These are phyloP conservation scores for Calocybe cyanea DNA, from an alignment of 768 basidiomycete species.

Conservation along the genomic window DNA sequence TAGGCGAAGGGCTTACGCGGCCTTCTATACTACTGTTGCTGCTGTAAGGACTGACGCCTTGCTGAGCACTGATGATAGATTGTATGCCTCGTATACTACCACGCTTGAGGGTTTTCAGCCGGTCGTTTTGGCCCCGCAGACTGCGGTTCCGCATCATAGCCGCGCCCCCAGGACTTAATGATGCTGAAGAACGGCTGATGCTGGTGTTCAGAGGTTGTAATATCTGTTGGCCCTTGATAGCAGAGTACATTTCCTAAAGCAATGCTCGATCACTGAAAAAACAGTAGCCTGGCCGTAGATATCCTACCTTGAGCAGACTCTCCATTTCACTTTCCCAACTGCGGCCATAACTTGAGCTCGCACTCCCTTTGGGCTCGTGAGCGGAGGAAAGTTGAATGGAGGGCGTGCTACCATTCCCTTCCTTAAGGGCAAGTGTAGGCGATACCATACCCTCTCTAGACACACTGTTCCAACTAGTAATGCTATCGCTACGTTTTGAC, in stretches of 20 bases:
- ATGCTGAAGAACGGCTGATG: slow-evolving; percentile 48
- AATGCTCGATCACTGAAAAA: slow-evolving; percentile 3
- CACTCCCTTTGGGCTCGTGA: slow-evolving; percentile 27
- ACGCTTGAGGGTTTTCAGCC: slow-evolving; percentile 77
- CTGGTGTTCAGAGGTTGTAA: slow-evolving; percentile 67
- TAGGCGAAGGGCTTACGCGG: slow-evolving; percentile 90
- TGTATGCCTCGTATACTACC: slow-evolving; percentile 89
- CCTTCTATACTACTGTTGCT: slow-evolving; percentile 84
- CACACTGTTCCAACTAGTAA: slow-evolving; percentile 81
- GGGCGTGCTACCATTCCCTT: slow-evolving; percentile 58
- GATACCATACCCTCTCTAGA: slow-evolving; percentile 54
- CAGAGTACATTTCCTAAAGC: slow-evolving; percentile 85
- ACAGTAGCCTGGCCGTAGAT: not conserved
- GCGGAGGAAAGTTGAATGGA: slow-evolving; percentile 55
- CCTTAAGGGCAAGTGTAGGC: slow-evolving; percentile 32
- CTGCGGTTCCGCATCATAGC: slow-evolving; percentile 64
- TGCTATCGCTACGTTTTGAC: slow-evolving; percentile 77
- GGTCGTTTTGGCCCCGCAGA: slow-evolving; percentile 65
- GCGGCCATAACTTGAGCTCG: slow-evolving; percentile 49
- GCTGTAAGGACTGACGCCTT: slow-evolving; percentile 78
- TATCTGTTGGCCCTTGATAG: slow-evolving; percentile 89
- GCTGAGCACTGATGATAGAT: slow-evolving; percentile 64
- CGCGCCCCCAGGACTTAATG: slow-evolving; percentile 51
- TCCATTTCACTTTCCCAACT: slow-evolving; percentile 90
- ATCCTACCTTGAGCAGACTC: slow-evolving; percentile 68